phyloP scores from a whole-genome alignment of 2,329 filamentous ascomycete genomes.

The Diaporthe vexans region DNA sequence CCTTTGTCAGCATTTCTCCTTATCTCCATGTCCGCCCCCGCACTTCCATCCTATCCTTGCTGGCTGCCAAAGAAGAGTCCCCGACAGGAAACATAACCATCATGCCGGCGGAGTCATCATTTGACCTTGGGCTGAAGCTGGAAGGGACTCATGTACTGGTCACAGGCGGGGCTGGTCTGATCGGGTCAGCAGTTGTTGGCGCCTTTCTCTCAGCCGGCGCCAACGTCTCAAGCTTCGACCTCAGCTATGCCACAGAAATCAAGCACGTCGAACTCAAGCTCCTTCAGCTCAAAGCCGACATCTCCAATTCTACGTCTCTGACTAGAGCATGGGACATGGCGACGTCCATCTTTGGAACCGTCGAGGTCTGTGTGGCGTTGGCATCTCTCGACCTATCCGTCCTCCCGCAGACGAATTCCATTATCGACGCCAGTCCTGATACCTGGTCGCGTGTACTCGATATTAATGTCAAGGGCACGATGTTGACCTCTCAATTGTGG shows the following conservation, averaged over 20 bases:
- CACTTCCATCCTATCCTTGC: background rate
- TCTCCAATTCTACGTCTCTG: background rate
- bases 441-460: constrained; percentile 8
- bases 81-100: background rate
- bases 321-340: background rate
- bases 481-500: constrained; percentile 4
- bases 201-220: constrained; percentile 19
- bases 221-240: constrained; percentile 1
- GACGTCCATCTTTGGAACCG: background rate
- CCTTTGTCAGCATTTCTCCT: no score
- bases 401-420: constrained; percentile 13
- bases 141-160: constrained; percentile 16
- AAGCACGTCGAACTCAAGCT: no score
- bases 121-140: background rate
- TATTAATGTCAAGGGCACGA: constrained; percentile 11
- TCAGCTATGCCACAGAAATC: background rate
- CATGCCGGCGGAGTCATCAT: background rate
- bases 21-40: background rate
- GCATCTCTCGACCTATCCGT: constrained; percentile 18
- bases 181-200: background rate
- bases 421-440: background rate
- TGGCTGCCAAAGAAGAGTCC: background rate
- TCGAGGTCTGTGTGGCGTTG: constrained; percentile 18
- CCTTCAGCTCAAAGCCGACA: background rate
- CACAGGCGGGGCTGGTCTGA: constrained; percentile 9